A percentile compares a stretch with the other conserved stretches of the same genome.
These are phyloP conservation scores for Colletotrichum lini DNA, from an alignment of 2,329 filamentous ascomycete species.

Conservation along the genomic window DNA sequence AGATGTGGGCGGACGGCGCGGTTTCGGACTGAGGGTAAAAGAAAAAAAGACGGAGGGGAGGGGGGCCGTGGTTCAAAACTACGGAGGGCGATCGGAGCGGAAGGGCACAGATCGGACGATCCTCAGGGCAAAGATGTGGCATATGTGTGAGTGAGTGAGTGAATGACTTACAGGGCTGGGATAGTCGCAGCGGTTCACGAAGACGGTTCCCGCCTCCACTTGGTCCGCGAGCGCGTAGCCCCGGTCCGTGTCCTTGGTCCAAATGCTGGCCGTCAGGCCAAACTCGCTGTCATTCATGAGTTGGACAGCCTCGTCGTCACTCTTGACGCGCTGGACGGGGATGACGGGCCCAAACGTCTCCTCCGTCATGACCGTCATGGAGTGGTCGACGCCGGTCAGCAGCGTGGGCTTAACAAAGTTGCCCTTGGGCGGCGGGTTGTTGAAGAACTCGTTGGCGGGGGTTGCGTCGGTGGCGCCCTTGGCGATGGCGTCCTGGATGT, in stretches of 20 bases:
- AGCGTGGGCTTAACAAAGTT: conserved; percentile 93
- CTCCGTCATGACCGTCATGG: conserved; percentile 90
- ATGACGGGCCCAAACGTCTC: conserved; percentile 97
- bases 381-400: conserved; percentile 83
- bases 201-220: conserved; percentile 94
- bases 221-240: conserved; percentile 83
- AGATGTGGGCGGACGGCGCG: background rate
- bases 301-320: conserved; percentile 83
- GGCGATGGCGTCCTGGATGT: conserved; percentile 85
- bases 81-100: conserved; percentile 22
- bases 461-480: conserved; percentile 90
- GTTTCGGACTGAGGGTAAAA: background rate
- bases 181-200: conserved; percentile 94
- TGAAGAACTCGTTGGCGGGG: conserved; percentile 84
- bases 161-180: conserved; percentile 83
- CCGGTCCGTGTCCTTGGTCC: conserved; percentile 87
- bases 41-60: background rate
- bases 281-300: conserved; percentile 97
- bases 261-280: conserved; percentile 95
- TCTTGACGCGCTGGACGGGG: conserved; percentile 87
- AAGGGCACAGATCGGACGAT: conserved; percentile 13
- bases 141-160: background rate
- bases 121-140: background rate
- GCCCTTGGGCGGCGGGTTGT: conserved; percentile 79
- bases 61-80: conserved; percentile 26